phyloP scores from a whole-genome alignment of 306 rosid species.

The Cicer cuneatum region DNA sequence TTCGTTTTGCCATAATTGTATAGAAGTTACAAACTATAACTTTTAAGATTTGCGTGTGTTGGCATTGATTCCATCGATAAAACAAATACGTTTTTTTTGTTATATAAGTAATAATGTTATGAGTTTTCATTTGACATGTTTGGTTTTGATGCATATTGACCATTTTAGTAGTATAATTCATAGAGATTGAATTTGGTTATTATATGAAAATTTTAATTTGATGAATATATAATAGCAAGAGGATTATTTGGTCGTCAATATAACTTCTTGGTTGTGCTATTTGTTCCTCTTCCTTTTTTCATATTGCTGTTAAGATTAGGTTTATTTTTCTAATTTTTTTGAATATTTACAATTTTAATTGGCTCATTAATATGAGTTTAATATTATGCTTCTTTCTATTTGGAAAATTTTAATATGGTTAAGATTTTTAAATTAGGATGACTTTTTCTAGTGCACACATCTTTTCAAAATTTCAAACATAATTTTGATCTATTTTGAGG shows the following conservation, averaged over 20 bases:
- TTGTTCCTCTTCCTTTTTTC: conserved; percentile 20
- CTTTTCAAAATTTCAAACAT: not conserved
- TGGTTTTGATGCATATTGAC: conserved; percentile 2
- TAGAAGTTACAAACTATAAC: too few relatives aligned
- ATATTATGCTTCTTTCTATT: conserved; percentile 9
- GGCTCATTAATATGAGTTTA: conserved; percentile 21
- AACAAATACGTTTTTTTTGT: too few relatives aligned
- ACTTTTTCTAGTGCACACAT: not conserved
- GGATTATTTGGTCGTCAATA: too few relatives aligned
- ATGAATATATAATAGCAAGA: too few relatives aligned
- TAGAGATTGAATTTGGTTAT: conserved; percentile 9
- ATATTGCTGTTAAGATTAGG: conserved; percentile 34
- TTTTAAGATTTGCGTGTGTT: too few relatives aligned
- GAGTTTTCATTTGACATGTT: conserved; percentile 32
- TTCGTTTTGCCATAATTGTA: too few relatives aligned
- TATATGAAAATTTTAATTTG: too few relatives aligned
- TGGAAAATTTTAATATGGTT: not conserved
- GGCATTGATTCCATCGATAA: too few relatives aligned
- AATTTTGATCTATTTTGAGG: not conserved
- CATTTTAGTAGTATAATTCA: conserved; percentile 10
- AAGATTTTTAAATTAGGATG: not conserved
- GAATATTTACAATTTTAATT: conserved; percentile 14
- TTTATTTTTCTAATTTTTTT: conserved; percentile 1
- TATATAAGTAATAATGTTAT: not conserved
- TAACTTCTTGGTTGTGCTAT: not conserved